phyloP scores from a whole-genome alignment of 1,284 basidiomycete genomes.

The Rhodotorula sp. region DNA sequence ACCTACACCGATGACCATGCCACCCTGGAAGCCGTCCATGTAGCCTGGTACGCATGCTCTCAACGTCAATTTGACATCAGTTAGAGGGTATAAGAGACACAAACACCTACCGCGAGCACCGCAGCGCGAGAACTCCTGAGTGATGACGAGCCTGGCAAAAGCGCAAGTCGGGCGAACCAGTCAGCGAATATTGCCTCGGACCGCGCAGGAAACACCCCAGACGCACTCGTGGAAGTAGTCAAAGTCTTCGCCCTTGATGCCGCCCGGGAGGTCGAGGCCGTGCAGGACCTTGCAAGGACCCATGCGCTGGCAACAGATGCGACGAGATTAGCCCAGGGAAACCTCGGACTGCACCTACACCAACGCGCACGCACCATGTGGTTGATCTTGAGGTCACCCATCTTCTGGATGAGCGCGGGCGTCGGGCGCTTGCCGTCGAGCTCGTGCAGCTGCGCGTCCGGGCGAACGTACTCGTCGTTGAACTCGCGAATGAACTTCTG shows the following conservation, averaged over 20 bases:
- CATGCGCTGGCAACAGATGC: constrained; percentile 55
- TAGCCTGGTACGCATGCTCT: constrained; percentile 53
- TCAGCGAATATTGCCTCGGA: background rate
- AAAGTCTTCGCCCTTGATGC: constrained; percentile 84
- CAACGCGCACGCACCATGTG: constrained; percentile 61
- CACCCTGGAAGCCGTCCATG: constrained; percentile 71
- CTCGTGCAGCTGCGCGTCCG: constrained; percentile 47
- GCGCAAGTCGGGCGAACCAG: background rate
- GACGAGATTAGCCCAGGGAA: background rate
- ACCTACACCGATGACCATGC: constrained; percentile 73
- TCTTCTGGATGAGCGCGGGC: constrained; percentile 47
- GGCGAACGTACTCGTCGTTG: constrained; percentile 42
- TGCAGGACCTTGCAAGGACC: constrained; percentile 74
- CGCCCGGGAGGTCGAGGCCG: constrained; percentile 72
- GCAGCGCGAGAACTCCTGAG: constrained; percentile 75
- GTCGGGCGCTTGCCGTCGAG: constrained; percentile 42
- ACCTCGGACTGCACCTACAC: background rate
- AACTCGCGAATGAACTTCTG: constrained; percentile 48
- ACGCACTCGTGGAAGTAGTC: constrained; percentile 75
- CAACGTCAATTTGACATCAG: no score
- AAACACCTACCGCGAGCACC: constrained; percentile 62
- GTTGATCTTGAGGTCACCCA: constrained; percentile 63
- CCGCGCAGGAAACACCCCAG: background rate
- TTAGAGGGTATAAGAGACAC: no score
- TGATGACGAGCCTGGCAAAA: constrained; percentile 58